Evolutionary conservation across 805 yeast species (phyloP), one percentile per base, ranked within the genome.

Genomic region (Ascoidea asiatica): DNA sequence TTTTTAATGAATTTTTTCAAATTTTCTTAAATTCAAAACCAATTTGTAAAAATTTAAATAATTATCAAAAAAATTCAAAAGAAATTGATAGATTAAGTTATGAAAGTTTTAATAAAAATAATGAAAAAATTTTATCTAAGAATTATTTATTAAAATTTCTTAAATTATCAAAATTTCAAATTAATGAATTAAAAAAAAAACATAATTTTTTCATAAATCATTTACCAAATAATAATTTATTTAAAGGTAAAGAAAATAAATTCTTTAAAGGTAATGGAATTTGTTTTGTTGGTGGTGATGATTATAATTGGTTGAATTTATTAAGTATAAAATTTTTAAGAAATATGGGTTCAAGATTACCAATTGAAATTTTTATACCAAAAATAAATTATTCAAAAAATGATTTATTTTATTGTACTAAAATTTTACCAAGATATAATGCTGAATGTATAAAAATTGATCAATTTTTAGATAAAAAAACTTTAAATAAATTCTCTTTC

Each of bases 291-390:
- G 74, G 72, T 19, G 75, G 73, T 41, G 71, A 70, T 1, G 45
- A 58, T 18, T 68, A 63, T 49, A 58, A 71, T 19, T 69, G 73
- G 59, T 59, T 63, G 23, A 60, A 69, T 0, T 56, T 64, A 39
- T 47, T 67, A 3, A 57, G 72, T 0, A 58, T 70, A 18, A 63
- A 65, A 49, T 60, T 66, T 41, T 52, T 71, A 7, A 56, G 77
- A 41, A 63, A 62, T 41, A 48, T 67, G 5, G 75, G 73, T 0
- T 63, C 74, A 0, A 52, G 52, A 37, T 53, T 70, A 18, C 75
- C 75, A 0, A 55, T 70, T 4, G 75, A 72, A 51, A 48, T 72
- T 18, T 58, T 70, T 48, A 53, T 72, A 13, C 72, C 75, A 11
- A 48, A 57, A 4, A 55, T 54, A 5, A 55, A 53, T 0, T 73